Conservation (phyloP, 2,329 filamentous ascomycete species). For the Claviceps digitariae region DNA sequence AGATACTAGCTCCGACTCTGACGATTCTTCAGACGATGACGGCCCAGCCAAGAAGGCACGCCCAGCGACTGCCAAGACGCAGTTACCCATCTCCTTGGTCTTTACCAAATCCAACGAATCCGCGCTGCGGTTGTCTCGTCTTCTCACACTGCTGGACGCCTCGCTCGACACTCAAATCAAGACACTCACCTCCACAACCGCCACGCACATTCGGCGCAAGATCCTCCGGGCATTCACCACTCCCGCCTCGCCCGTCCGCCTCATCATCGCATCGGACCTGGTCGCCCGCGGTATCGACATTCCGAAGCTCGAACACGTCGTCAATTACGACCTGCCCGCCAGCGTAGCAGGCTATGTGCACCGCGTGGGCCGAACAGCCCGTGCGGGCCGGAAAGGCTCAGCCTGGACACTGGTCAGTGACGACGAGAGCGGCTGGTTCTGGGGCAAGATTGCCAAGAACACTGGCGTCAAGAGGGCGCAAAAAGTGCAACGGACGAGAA, state of each 20-base stretch:
- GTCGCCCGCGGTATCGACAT: slow-evolving; percentile 84
- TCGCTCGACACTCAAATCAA: slow-evolving; percentile 42
- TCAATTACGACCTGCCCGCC: slow-evolving; percentile 86
- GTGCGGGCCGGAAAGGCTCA: slow-evolving; percentile 60
- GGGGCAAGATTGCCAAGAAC: slow-evolving; percentile 60
- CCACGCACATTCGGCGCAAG: slow-evolving; percentile 55
- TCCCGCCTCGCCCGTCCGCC: slow-evolving; percentile 50
- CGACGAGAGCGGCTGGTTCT: slow-evolving; percentile 82
- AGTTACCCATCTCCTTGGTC: slow-evolving; percentile 47
- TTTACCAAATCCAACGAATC: slow-evolving; percentile 88
- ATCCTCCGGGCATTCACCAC: slow-evolving; percentile 55
- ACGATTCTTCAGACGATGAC: slow-evolving; percentile 6
- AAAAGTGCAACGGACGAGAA: slow-evolving; percentile 33
- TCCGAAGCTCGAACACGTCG: slow-evolving; percentile 62
- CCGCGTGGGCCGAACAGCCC: slow-evolving; percentile 78
- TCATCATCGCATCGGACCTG: slow-evolving; percentile 86
- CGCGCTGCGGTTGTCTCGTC: slow-evolving; percentile 70
- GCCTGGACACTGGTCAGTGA: slow-evolving; percentile 82
- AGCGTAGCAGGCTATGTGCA: slow-evolving; percentile 79
- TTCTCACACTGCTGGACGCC: slow-evolving; percentile 56
- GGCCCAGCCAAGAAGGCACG: no score
- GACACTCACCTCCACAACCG: slow-evolving; percentile 64
- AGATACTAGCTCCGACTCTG: slow-evolving; percentile 22
- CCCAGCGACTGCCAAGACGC: slow-evolving; percentile 7
- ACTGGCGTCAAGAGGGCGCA: slow-evolving; percentile 30